Evolutionary conservation across 169 alveolate species (phyloP).

Genomic region (Cryptosporidium bovis): DNA sequence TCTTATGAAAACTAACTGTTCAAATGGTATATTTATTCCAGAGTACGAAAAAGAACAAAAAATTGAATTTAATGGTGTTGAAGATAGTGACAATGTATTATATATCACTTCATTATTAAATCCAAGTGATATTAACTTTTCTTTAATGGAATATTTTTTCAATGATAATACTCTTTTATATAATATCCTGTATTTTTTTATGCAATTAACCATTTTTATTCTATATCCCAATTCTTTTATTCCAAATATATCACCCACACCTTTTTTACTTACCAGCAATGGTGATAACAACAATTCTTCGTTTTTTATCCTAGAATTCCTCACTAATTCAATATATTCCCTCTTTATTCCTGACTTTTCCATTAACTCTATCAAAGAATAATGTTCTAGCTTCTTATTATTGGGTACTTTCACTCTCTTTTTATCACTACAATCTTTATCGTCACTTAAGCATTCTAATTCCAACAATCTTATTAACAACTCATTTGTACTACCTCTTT

Average conservation of each 20-base stretch:
- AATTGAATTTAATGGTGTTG: slow-evolving; percentile 7
- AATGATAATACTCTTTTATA: background rate
- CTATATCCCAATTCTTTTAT: slow-evolving; percentile 41
- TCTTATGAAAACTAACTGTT: slow-evolving; percentile 26
- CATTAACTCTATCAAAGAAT: no score
- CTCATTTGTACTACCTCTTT: no score
- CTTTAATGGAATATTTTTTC: background rate
- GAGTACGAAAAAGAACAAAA: background rate
- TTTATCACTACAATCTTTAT: no score
- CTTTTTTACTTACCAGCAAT: background rate
- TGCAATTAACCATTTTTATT: slow-evolving; percentile 39
- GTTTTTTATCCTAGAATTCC: background rate
- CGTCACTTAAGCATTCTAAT: no score
- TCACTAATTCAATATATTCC: no score
- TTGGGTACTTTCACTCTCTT: no score
- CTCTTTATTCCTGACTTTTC: no score
- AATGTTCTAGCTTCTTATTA: no score
- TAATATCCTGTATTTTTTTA: slow-evolving; percentile 14
- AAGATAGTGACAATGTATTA: background rate
- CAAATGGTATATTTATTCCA: slow-evolving; percentile 68
- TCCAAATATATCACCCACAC: slow-evolving; percentile 12
- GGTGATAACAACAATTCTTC: slow-evolving; percentile 36
- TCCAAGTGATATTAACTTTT: background rate
- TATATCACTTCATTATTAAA: background rate
- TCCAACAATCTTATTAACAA: no score